phyloP scores from a whole-genome alignment of 2,329 filamentous ascomycete species.

The Diaporthe sp. region DNA sequence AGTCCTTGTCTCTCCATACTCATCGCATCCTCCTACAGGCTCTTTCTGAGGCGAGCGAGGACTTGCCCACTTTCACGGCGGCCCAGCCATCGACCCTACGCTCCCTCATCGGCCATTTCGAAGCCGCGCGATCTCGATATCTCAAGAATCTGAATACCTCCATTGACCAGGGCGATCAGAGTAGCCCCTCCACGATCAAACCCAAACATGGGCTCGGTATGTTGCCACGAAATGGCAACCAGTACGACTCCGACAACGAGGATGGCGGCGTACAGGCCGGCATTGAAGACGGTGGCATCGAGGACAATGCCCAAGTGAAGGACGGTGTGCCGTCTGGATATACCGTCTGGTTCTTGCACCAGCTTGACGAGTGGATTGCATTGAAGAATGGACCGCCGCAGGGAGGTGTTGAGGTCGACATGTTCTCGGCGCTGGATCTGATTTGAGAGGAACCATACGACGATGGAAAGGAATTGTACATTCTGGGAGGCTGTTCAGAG shows the following conservation, averaged over 20 bases:
- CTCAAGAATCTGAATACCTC: not conserved
- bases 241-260: not conserved
- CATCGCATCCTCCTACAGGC: not conserved
- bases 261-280: not conserved
- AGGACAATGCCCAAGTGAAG: conserved; percentile 2
- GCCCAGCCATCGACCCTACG: not conserved
- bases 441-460: not conserved
- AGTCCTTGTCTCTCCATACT: not conserved
- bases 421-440: conserved; percentile 10
- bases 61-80: not conserved
- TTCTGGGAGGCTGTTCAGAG: not conserved
- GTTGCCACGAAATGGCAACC: too few species aligned
- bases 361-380: conserved; percentile 2
- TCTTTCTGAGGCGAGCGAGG: not conserved
- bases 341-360: not conserved
- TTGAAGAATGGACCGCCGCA: not conserved
- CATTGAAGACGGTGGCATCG: not conserved
- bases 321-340: not conserved
- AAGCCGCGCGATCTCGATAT: conserved; percentile 1
- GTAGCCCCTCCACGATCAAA: rapidly evolving
- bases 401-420: not conserved
- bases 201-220: too few species aligned
- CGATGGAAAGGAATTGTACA: too few species aligned
- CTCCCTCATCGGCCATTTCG: not conserved
- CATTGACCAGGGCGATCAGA: rapidly evolving